phyloP scores from a whole-genome alignment of 768 basidiomycete species.

The Suillus hirtellus region DNA sequence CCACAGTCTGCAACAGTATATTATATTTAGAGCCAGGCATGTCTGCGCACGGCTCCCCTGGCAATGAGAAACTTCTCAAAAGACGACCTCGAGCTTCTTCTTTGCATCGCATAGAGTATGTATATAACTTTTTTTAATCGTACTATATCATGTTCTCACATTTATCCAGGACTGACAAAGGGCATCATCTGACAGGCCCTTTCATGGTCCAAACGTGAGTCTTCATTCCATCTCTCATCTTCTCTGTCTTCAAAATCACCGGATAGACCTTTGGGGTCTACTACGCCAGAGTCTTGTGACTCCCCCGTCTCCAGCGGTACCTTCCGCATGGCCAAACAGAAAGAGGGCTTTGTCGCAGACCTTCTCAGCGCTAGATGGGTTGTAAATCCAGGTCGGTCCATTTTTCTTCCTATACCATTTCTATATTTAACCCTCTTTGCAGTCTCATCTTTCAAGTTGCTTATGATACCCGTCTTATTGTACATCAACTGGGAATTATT shows the following conservation, averaged over 20 bases:
- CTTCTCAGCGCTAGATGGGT: constrained; percentile 66
- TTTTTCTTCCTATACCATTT: neutral
- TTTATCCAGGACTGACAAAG: constrained; percentile 47
- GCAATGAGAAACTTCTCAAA: constrained; percentile 11
- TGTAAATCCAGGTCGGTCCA: constrained; percentile 61
- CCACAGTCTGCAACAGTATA: neutral
- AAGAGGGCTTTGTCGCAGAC: constrained; percentile 50
- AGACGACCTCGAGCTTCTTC: constrained; percentile 11
- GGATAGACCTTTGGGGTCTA: constrained; percentile 41
- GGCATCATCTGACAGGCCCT: constrained; percentile 62
- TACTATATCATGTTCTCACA: constrained; percentile 5
- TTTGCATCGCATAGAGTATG: constrained; percentile 31
- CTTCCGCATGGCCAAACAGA: constrained; percentile 23
- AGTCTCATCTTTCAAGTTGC: constrained; percentile 70
- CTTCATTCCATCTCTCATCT: neutral
- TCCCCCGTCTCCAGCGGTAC: constrained; percentile 29
- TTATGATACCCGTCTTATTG: constrained; percentile 58
- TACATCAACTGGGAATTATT: constrained; percentile 66
- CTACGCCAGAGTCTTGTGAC: constrained; percentile 36
- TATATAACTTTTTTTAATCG: constrained; percentile 19
- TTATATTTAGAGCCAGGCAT: neutral
- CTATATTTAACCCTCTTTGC: neutral
- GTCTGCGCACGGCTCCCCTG: constrained; percentile 4
- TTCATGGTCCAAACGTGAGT: constrained; percentile 66
- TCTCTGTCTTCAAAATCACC: neutral